A percentile compares a stretch with the other conserved stretches of the same genome.
Evolutionary conservation across 768 basidiomycete species (phyloP).

Genomic region (Podaxis pistillaris): DNA sequence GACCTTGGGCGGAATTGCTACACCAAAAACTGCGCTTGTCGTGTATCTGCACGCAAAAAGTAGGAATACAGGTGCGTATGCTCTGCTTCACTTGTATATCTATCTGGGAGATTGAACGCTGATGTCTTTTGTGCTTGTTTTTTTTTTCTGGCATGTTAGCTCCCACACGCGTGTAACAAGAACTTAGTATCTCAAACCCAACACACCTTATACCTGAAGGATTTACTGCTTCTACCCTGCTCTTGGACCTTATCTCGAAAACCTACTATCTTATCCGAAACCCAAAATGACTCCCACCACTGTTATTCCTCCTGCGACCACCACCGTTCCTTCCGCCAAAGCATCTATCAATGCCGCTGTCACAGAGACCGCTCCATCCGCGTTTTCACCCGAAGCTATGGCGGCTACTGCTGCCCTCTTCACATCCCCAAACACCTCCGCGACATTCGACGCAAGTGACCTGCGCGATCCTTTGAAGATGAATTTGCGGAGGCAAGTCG

Average conservation of each 20-base stretch:
- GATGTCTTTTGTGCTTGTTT: background rate
- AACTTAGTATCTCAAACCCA: background rate
- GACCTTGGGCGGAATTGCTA: background rate
- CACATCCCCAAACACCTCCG: constrained; percentile 8
- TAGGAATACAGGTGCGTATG: background rate
- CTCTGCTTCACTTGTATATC: too few relatives aligned
- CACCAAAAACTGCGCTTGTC: background rate
- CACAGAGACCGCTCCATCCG: background rate
- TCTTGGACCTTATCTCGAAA: background rate
- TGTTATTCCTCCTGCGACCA: constrained; percentile 24
- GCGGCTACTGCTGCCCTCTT: constrained; percentile 9
- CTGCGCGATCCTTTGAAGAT: constrained; percentile 58
- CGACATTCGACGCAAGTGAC: constrained; percentile 1
- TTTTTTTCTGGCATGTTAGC: background rate
- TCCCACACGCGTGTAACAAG: background rate
- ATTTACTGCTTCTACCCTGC: background rate
- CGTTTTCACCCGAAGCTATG: constrained; percentile 1
- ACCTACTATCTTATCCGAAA: constrained; percentile 12
- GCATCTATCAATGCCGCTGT: background rate
- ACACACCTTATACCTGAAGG: background rate
- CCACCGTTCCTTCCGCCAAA: background rate
- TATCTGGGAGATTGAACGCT: background rate
- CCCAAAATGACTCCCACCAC: constrained; percentile 25
- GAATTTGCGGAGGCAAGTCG: constrained; percentile 55
- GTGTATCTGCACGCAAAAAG: background rate